Conservation (phyloP, 257 asterid species). For the Solanum stenotomum region DNA sequence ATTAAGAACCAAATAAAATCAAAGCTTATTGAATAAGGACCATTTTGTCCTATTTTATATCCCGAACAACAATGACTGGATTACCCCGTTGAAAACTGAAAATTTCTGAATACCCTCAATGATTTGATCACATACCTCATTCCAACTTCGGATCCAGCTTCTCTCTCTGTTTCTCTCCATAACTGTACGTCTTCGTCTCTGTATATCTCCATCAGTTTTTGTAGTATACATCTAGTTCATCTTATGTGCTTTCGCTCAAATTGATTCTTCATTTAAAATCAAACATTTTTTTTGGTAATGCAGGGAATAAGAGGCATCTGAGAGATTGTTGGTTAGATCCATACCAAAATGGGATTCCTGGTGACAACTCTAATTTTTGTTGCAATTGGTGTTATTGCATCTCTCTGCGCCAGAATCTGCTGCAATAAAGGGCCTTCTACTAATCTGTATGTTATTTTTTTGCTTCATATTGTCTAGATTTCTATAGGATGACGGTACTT, state of each 20-base stretch:
- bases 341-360: slow-evolving; percentile 56
- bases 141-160: slow-evolving; percentile 37
- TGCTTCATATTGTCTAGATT: not conserved
- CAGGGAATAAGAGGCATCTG: not conserved
- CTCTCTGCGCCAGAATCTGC: slow-evolving; percentile 72
- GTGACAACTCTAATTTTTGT: slow-evolving; percentile 70
- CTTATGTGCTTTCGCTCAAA: not conserved
- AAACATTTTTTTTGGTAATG: not conserved
- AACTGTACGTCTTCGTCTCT: not conserved
- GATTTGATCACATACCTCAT: not conserved
- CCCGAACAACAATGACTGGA: not conserved
- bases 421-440: slow-evolving; percentile 93
- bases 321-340: slow-evolving; percentile 15
- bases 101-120: not conserved
- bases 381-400: slow-evolving; percentile 70
- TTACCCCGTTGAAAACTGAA: not conserved
- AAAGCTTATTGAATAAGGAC: not conserved
- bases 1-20: too few relatives aligned
- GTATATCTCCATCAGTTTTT: not conserved
- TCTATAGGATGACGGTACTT: not conserved
- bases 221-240: not conserved
- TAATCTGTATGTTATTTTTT: slow-evolving; percentile 56
- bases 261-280: not conserved
- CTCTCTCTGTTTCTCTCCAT: slow-evolving; percentile 7
- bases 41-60: not conserved